Evolutionary conservation across 1,139 yeast genomes (phyloP).

Genomic region (Debaryomyces singareniensis): DNA sequence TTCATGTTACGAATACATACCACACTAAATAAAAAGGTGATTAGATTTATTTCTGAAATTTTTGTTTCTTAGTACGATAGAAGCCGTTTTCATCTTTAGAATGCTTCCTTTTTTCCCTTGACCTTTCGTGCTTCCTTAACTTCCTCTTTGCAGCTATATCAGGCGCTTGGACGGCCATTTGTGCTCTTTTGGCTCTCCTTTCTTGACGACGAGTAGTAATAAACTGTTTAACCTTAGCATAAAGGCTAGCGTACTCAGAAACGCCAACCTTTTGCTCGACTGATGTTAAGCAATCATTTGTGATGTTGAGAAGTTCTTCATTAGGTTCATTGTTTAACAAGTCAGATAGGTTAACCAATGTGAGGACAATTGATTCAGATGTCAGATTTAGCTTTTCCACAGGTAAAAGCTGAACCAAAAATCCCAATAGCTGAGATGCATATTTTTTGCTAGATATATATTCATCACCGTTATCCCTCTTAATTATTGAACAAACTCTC

Average conservation of each 20-base stretch:
- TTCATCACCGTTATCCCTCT: slow-evolving; percentile 53
- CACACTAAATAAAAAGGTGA: too few species aligned
- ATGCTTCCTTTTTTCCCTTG: slow-evolving; percentile 70
- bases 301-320: slow-evolving; percentile 49
- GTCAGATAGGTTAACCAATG: slow-evolving; percentile 54
- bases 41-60: too few species aligned
- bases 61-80: slow-evolving; percentile 57
- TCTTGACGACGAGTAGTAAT: slow-evolving; percentile 65
- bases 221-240: slow-evolving; percentile 54
- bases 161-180: slow-evolving; percentile 74
- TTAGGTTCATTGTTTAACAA: slow-evolving; percentile 33
- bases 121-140: slow-evolving; percentile 66
- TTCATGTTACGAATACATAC: too few species aligned
- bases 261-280: slow-evolving; percentile 69
- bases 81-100: slow-evolving; percentile 73
- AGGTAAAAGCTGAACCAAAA: slow-evolving; percentile 46
- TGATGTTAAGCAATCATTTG: slow-evolving; percentile 64
- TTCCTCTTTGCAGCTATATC: slow-evolving; percentile 74
- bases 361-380: slow-evolving; percentile 47
- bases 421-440: slow-evolving; percentile 54
- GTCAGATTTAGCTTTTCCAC: slow-evolving; percentile 27
- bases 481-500: slow-evolving; percentile 55
- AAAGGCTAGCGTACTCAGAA: slow-evolving; percentile 59
- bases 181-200: slow-evolving; percentile 70
- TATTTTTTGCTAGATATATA: slow-evolving; percentile 58